These are phyloP conservation scores for Citrus sinensis DNA, from an alignment of 345 rosid genomes.

Conservation along the genomic window DVS_A1.0 CM039161.1:2720001-2720500, in stretches of 20 bases:
- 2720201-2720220: neutral
- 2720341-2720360: neutral
- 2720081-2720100: too few species aligned
- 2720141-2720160: neutral
- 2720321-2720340: neutral
- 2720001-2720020: neutral
- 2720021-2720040: neutral
- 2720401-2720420: neutral
- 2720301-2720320: neutral
- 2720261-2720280: neutral
- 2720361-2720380: neutral
- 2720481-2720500: constrained; percentile 91
- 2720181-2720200: neutral
- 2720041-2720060: too few species aligned
- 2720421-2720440: constrained; percentile 76
- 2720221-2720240: neutral
- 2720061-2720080: too few species aligned
- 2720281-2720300: neutral
- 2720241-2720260: neutral
- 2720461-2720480: constrained; percentile 83
- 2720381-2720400: constrained; percentile 2
- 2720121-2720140: neutral
- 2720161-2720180: neutral
- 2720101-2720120: too few species aligned
- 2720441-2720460: constrained; percentile 89